A percentile compares a stretch with the other conserved stretches of the same genome.
These are phyloP conservation scores for Colletotrichum sojae DNA, from an alignment of 2,329 filamentous ascomycete species.

Conservation along the genomic window DNA sequence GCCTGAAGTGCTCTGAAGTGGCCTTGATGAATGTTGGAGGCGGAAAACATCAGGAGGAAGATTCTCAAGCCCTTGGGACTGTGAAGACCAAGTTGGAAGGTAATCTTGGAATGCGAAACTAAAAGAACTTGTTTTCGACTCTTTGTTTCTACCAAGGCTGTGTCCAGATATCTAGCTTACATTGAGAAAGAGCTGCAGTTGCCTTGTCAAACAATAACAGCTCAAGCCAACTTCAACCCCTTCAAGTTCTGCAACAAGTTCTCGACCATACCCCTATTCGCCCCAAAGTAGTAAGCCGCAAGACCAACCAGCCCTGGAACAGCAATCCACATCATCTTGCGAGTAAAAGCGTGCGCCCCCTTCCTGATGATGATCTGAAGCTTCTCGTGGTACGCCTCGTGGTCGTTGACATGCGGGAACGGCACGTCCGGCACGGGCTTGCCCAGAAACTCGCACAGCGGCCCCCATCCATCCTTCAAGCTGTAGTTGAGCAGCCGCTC, in stretches of 20 bases:
- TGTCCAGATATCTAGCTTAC: too few species aligned
- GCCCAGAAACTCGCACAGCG: slow-evolving; percentile 54
- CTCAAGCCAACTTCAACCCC: neutral
- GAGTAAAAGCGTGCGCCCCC: neutral
- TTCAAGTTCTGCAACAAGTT: neutral
- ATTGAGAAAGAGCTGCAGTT: neutral
- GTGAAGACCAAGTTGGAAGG: too few species aligned
- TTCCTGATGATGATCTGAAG: slow-evolving; percentile 20
- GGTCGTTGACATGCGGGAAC: slow-evolving; percentile 42
- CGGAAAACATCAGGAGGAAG: neutral
- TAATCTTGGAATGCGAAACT: too few species aligned
- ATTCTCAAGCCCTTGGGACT: neutral
- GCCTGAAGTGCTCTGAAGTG: neutral
- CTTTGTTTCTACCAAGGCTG: too few species aligned
- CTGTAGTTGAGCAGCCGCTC: slow-evolving; percentile 36
- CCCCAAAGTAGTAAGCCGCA: slow-evolving; percentile 1
- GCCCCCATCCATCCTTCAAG: slow-evolving; percentile 52
- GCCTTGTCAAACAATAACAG: neutral
- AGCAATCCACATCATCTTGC: neutral
- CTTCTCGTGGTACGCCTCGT: slow-evolving; percentile 27
- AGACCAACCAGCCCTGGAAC: neutral
- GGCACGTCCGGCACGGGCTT: slow-evolving; percentile 48
- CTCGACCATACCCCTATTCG: neutral
- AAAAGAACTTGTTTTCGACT: too few species aligned
- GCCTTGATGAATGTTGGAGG: neutral